These are phyloP conservation scores for Ogataea philodendri DNA, from an alignment of 805 yeast genomes.

Conservation along the genomic window DNA sequence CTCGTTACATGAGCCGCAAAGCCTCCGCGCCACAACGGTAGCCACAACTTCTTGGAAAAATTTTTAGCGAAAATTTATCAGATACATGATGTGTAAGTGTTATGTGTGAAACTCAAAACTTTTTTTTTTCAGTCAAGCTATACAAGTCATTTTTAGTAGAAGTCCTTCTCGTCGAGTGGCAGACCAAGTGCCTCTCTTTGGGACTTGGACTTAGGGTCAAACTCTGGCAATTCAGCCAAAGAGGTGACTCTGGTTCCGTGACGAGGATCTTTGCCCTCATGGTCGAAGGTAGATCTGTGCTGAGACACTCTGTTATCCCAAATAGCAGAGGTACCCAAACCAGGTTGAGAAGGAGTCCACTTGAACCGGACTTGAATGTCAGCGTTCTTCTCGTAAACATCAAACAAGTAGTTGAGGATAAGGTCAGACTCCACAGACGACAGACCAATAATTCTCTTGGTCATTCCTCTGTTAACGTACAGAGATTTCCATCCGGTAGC, in stretches of 20 bases:
- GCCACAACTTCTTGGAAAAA: too few relatives aligned
- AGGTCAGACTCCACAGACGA: constrained; percentile 49
- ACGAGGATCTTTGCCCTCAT: constrained; percentile 40
- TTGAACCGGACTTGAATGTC: constrained; percentile 56
- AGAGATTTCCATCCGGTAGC: constrained; percentile 62
- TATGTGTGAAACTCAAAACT: too few relatives aligned
- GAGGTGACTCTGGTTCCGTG: constrained; percentile 56
- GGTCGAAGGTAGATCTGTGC: constrained; percentile 46
- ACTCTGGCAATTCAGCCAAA: constrained; percentile 53
- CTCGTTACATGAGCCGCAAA: constrained; percentile 2
- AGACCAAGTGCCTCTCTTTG: constrained; percentile 53
- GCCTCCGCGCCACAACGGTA: constrained; percentile 2
- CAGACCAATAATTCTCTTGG: constrained; percentile 51
- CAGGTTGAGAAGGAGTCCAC: constrained; percentile 39
- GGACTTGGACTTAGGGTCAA: constrained; percentile 47
- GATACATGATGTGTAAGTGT: too few relatives aligned
- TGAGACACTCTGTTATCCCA: constrained; percentile 50
- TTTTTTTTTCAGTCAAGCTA: too few relatives aligned
- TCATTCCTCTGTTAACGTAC: constrained; percentile 51
- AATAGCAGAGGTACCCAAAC: constrained; percentile 44
- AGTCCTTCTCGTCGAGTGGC: constrained; percentile 14
- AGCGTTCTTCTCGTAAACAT: constrained; percentile 47
- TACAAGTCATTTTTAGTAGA: constrained; percentile 2
- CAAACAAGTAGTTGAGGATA: constrained; percentile 42
- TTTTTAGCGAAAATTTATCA: too few relatives aligned